Evolutionary conservation across 768 basidiomycete species (phyloP), one percentile per base, ranked within the genome.

Genomic region (Chlorophyllum brunneum): DNA sequence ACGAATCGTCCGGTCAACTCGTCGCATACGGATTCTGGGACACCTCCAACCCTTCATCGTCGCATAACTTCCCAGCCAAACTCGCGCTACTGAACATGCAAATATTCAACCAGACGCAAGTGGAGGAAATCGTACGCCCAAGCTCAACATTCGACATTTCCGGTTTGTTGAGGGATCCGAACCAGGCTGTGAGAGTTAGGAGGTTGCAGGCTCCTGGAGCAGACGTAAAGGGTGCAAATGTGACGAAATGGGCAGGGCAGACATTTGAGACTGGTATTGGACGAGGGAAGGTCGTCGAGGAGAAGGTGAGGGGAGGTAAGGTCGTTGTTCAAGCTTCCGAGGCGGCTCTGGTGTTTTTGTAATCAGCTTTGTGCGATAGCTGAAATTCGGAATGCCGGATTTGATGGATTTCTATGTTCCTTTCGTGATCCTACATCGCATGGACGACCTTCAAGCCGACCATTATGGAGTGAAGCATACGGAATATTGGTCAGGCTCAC

Each of bases 21-120:
- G 75, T 79, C 11, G 72, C 69, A 0, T 81, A 80, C 53, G 79
- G 75, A 5, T 75, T 80, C 56, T 80, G 79, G 78, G 73, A 73
- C 38, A 62, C 62, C 26, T 54, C 52, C 6, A 44, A 43, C 22
- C 53, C 67, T 1, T 13, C 34, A 8, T 58, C 59, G 13, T 60
- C 62, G 1, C 57, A 61, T n/a, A 46, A 60, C 5, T 72, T 69
- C 51, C 77, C 78, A 0, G 56, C 67, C 15, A 80, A 79, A 59
- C 60, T 80, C 4, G 78, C 73, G 0, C 65, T 80, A 4, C 61
- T 80, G 18, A 80, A 80, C 50, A 59, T 80, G 37, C 65, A 80
- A 53, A 76, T 80, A 13, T 80, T 71, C 63, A 80, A 80, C 51
- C 67, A 74, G 34, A 80, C 76, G 0, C 69, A 74, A 24, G 57